phyloP scores from a whole-genome alignment of 2,329 filamentous ascomycete species.

The Aspergillus novoparasiticus region DNA sequence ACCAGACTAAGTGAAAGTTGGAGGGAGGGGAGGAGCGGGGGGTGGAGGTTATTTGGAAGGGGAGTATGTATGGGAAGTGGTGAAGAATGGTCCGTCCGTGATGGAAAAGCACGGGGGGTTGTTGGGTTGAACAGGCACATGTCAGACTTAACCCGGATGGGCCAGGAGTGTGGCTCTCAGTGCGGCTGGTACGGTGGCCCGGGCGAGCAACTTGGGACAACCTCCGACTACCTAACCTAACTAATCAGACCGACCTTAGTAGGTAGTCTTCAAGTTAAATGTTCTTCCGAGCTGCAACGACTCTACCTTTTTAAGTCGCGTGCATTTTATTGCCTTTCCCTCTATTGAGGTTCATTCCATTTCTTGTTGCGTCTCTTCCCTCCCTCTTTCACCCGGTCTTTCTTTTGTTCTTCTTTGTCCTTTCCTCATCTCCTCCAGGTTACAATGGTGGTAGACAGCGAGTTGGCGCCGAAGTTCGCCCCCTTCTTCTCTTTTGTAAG shows the following conservation, averaged over 20 bases:
- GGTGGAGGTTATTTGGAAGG: slow-evolving; percentile 4
- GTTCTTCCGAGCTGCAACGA: background rate
- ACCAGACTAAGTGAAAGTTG: slow-evolving; percentile 3
- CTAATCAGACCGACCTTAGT: background rate
- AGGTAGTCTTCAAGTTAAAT: background rate
- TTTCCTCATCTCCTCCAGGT: slow-evolving; percentile 7
- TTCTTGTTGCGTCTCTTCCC: background rate
- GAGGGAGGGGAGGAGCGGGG: slow-evolving; percentile 2
- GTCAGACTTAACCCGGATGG: slow-evolving; percentile 24
- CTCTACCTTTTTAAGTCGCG: background rate
- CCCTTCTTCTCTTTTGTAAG: slow-evolving; percentile 70
- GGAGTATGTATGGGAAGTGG: slow-evolving; percentile 9
- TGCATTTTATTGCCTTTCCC: background rate
- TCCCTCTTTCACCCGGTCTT: background rate
- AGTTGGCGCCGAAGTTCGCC: slow-evolving; percentile 64
- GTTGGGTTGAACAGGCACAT: slow-evolving; percentile 31
- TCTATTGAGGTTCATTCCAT: background rate
- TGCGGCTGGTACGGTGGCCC: slow-evolving; percentile 25
- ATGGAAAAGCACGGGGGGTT: slow-evolving; percentile 26
- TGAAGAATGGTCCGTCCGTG: slow-evolving; percentile 16
- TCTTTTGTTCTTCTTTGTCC: background rate
- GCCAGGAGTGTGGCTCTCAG: slow-evolving; percentile 7
- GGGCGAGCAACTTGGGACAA: slow-evolving; percentile 15
- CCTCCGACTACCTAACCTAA: background rate
- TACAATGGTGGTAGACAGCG: slow-evolving; percentile 50